phyloP scores from a whole-genome alignment of 345 rosid species.

The Pistacia atlantica region DNA sequence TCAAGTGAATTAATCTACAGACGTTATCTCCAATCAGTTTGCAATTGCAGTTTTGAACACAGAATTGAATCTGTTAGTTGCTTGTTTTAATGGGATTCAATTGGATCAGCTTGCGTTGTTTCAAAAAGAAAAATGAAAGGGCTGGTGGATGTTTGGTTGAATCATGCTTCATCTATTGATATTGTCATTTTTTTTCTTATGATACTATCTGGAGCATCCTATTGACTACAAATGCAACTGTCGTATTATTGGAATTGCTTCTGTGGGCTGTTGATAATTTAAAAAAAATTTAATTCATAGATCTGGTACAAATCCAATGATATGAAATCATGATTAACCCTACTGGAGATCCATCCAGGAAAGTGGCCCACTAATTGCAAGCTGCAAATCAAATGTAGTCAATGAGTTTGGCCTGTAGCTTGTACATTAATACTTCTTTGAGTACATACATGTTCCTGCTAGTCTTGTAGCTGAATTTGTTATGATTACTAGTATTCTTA shows the following conservation, averaged over 20 bases:
- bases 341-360: neutral
- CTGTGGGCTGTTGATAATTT: neutral
- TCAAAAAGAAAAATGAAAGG: neutral
- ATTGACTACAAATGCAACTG: neutral
- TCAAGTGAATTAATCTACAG: neutral
- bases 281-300: neutral
- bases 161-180: slow-evolving; percentile 20
- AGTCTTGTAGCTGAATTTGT: neutral
- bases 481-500: neutral
- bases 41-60: neutral
- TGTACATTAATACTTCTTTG: neutral
- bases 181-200: neutral
- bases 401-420: neutral
- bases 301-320: neutral
- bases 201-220: neutral
- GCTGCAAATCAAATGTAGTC: neutral
- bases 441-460: neutral
- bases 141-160: slow-evolving; percentile 17
- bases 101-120: neutral
- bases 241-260: neutral
- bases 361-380: neutral
- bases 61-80: neutral
- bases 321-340: slow-evolving; percentile 3
- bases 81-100: neutral
- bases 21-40: neutral